A percentile compares a stretch with the other conserved stretches of the same genome.
Evolutionary conservation across 2,329 filamentous ascomycete genomes (phyloP).

Genomic region (Diaporthe amygdali): DNA sequence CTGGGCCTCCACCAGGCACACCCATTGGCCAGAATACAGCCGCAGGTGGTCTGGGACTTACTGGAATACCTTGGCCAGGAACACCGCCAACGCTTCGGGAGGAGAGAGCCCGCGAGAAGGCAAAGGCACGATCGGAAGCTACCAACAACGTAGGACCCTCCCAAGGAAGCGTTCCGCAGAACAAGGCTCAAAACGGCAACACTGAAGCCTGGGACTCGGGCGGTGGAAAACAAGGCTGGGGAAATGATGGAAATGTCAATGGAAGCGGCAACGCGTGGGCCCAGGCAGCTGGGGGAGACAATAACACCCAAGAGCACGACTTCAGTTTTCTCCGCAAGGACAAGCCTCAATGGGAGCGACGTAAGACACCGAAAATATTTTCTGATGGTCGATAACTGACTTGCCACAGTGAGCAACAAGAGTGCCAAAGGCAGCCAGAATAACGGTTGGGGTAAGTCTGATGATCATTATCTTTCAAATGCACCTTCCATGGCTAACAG

Average conservation of each 20-base stretch:
- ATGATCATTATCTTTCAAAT: neutral
- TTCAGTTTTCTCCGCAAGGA: constrained; percentile 3
- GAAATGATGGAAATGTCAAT: neutral
- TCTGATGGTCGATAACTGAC: neutral
- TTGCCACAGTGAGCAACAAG: neutral
- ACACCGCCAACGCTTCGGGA: constrained; percentile 1
- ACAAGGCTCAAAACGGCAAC: neutral
- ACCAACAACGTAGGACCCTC: constrained; percentile 18
- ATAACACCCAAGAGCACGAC: neutral
- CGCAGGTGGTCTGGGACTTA: constrained; percentile 8
- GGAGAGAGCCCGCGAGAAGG: neutral
- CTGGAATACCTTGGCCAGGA: neutral
- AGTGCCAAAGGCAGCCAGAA: constrained; percentile 15
- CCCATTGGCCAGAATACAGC: neutral
- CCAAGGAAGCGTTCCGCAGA: neutral
- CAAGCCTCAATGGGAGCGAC: neutral
- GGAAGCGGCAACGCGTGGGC: neutral
- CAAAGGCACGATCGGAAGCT: neutral
- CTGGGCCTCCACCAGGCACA: constrained; percentile 1
- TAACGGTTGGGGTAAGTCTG: constrained; percentile 6
- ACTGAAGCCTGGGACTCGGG: neutral
- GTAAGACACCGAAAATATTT: neutral
- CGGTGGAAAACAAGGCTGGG: neutral
- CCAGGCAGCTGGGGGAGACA: neutral
- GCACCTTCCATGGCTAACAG: neutral